Evolutionary conservation across 2,329 filamentous ascomycete species (phyloP), one percentile per base, ranked within the genome.

Genomic region (Diplodia mutila): DNA sequence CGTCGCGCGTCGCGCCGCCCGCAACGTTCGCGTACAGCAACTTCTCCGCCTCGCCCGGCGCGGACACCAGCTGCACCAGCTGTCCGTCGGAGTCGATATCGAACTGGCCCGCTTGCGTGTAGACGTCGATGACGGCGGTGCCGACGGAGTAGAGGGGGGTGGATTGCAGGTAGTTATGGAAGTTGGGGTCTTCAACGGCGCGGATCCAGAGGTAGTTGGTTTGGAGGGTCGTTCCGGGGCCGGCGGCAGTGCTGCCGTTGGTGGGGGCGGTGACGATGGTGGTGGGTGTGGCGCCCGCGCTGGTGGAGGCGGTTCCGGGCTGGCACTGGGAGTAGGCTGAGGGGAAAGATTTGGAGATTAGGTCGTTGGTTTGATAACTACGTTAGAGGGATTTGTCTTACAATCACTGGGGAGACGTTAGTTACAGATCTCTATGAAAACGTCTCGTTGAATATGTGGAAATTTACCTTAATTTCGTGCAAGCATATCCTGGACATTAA

Each of bases 31-130:
- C 77, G 54, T 78, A 79, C 9, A 79, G 73, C 2, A 76, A 67
- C 59, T 75, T 82, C 68, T 12, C 39, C 4, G 82, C 80, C 52
- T 79, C 78, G 69, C 84, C 78, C 68, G 59, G n/a, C n/a, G 71
- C 74, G 29, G 84, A 82, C 11, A 87, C 83, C 69, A 86, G 78
- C 71, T 86, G 81, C 2, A 87, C 82, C 1, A 88, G 82, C 75
- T 89, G 87, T 0, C 85, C 86, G 53, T 80, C 77, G 3, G 83
- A 79, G 27, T 18, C 25, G 67, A 89, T 80, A 70, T 85, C 83
- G 79, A 85, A 87, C 75, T 89, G 86, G 0, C 86, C 86, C 0
- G 86, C 87, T 1, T 83, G 84, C 6, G 79, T 83, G 75, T 83
- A 81, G 68, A 79, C 80, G 55, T 81, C 82, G 66, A 89, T 80